Percentiles rank a stretch among this genome's conserved stretches.
These are phyloP conservation scores for Silene noctiflora DNA, from an alignment of 179 eudicot genomes.

Conservation along the genomic window DNA sequence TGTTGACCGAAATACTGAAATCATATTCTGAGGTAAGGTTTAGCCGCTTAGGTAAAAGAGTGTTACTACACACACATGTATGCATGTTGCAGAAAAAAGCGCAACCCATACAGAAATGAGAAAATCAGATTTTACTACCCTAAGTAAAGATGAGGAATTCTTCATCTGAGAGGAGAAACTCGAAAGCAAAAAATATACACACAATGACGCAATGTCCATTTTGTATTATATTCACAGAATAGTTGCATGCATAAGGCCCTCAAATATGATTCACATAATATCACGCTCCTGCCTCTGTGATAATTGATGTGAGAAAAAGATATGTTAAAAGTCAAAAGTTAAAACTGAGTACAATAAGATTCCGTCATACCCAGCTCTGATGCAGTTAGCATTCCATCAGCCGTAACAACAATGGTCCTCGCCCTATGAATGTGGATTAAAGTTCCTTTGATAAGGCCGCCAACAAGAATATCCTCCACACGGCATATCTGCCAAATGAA, in stretches of 20 bases:
- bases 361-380: constrained; percentile 62
- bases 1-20: no score
- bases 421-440: constrained; percentile 82
- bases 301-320: neutral
- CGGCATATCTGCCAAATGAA: constrained; percentile 65
- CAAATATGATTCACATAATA: constrained; percentile 1
- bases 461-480: constrained; percentile 79
- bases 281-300: neutral
- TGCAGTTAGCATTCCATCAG: constrained; percentile 64
- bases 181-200: neutral
- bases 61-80: neutral
- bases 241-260: neutral
- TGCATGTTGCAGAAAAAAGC: neutral
- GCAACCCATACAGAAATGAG: no score
- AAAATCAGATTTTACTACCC: no score
- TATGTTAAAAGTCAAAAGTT: neutral
- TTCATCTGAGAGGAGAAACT: neutral
- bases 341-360: neutral
- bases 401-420: constrained; percentile 57
- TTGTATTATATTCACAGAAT: neutral
- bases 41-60: neutral
- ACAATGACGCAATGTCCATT: neutral
- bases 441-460: constrained; percentile 69
- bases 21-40: neutral
- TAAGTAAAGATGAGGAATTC: neutral